Conservation (phyloP, 805 yeast species). For the Metschnikowia rubicola region DNA sequence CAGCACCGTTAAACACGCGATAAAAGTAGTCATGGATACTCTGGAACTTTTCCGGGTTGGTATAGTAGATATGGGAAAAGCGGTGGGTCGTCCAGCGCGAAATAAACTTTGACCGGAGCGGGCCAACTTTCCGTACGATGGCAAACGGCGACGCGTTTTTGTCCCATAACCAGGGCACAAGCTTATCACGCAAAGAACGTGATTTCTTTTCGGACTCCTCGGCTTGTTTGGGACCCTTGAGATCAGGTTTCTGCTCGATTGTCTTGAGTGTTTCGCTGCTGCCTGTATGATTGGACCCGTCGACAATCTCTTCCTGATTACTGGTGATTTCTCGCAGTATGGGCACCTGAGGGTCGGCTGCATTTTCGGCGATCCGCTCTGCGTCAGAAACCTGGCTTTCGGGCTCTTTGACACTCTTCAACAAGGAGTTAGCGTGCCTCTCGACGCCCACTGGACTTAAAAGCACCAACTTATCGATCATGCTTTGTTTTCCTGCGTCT, state of each 20-base stretch:
- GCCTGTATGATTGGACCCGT: conserved; percentile 14
- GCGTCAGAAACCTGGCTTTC: conserved; percentile 10
- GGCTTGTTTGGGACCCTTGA: not conserved
- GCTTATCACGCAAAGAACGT: not conserved
- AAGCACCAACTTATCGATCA: conserved; percentile 38
- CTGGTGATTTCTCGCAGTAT: conserved; percentile 19
- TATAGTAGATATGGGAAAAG: conserved; percentile 39
- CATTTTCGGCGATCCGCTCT: conserved; percentile 16
- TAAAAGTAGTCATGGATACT: conserved; percentile 54
- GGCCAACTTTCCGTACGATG: conserved; percentile 49
- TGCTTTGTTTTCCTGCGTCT: conserved; percentile 16
- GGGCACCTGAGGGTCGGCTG: conserved; percentile 10
- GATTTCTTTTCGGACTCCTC: conserved; percentile 18
- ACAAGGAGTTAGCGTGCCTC: conserved; percentile 29
- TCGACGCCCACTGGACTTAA: conserved; percentile 45
- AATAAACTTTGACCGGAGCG: conserved; percentile 49
- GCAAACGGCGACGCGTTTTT: conserved; percentile 53
- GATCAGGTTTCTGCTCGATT: not conserved
- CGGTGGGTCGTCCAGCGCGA: conserved; percentile 52
- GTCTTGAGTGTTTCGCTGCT: not conserved
- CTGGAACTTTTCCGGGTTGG: conserved; percentile 32
- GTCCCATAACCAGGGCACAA: conserved; percentile 45
- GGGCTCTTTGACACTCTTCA: conserved; percentile 18
- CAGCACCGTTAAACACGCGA: conserved; percentile 49
- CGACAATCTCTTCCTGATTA: conserved; percentile 27